Conservation (phyloP, 73 alveolate species). For the Paramecium pentaurelia region DNA sequence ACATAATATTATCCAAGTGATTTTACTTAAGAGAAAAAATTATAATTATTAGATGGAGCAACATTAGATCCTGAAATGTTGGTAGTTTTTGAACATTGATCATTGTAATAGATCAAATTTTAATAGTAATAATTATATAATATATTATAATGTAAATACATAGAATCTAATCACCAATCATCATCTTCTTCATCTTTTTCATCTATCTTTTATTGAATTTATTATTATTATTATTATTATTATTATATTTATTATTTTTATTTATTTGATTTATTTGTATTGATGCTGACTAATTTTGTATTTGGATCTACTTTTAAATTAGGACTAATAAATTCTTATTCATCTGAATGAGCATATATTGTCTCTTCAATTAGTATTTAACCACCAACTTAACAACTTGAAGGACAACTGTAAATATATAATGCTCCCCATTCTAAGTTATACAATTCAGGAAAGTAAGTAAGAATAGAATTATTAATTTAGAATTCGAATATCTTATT, state of each 20-base stretch:
- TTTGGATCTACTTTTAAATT: not conserved
- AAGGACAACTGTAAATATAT: constrained; percentile 9
- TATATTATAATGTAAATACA: not conserved
- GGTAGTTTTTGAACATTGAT: not conserved
- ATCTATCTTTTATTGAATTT: not conserved
- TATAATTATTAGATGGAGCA: not conserved
- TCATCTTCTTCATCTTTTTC: constrained; percentile 6
- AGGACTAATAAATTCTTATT: constrained; percentile 5
- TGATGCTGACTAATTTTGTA: not conserved
- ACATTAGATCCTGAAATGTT: not conserved
- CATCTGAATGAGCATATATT: not conserved
- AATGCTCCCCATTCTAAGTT: constrained; percentile 29
- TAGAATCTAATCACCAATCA: constrained; percentile 22
- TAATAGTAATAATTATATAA: not conserved
- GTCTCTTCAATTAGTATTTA: not conserved
- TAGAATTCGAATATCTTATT: constrained; percentile 10
- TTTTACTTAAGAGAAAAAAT: not conserved
- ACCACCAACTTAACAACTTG: not conserved
- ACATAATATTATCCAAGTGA: constrained; percentile 61
- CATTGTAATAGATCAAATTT: too few relatives aligned
- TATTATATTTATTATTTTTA: not conserved
- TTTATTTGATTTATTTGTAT: not conserved
- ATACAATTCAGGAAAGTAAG: not conserved
- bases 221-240: not conserved
- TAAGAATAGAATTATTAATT: constrained; percentile 5